A percentile compares a stretch with the other conserved stretches of the same genome.
Evolutionary conservation across 2,329 filamentous ascomycete genomes (phyloP).

Genomic region (Claviceps purpurea): DNA sequence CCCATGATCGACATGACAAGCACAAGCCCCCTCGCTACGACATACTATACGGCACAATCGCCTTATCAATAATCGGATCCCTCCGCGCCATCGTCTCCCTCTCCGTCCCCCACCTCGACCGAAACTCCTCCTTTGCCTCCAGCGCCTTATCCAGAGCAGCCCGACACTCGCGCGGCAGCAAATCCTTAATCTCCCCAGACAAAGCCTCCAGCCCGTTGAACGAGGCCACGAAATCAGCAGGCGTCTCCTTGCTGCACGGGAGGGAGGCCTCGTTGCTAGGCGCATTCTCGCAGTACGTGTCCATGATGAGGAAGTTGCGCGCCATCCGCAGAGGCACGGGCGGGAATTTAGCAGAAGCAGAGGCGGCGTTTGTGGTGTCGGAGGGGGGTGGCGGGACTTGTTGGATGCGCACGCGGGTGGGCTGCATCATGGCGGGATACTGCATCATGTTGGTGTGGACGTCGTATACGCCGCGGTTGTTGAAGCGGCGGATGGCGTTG

Average conservation of each 20-base stretch:
- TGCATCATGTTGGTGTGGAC: slow-evolving; percentile 88
- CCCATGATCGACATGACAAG: background rate
- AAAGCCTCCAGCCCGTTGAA: slow-evolving; percentile 52
- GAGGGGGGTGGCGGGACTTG: slow-evolving; percentile 36
- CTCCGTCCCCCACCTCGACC: slow-evolving; percentile 61
- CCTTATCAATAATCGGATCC: slow-evolving; percentile 48
- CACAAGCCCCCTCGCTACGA: slow-evolving; percentile 1
- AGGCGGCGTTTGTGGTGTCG: slow-evolving; percentile 14
- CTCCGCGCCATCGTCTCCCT: slow-evolving; percentile 37
- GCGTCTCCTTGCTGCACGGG: slow-evolving; percentile 29
- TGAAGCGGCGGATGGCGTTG: slow-evolving; percentile 52
- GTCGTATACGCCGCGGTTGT: slow-evolving; percentile 72
- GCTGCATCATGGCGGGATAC: slow-evolving; percentile 78
- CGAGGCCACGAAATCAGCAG: slow-evolving; percentile 33
- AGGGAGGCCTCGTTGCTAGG: slow-evolving; percentile 31
- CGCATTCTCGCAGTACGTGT: slow-evolving; percentile 40
- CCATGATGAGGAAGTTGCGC: slow-evolving; percentile 44
- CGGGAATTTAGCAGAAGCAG: slow-evolving; percentile 26
- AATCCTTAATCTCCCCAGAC: slow-evolving; percentile 48
- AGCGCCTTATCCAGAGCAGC: slow-evolving; percentile 57
- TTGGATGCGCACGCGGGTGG: slow-evolving; percentile 74
- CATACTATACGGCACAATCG: slow-evolving; percentile 46
- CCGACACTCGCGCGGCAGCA: slow-evolving; percentile 58
- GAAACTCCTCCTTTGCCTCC: slow-evolving; percentile 56
- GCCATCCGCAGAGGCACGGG: slow-evolving; percentile 34